These are phyloP conservation scores for Seiridium unicorne DNA, from an alignment of 2,329 filamentous ascomycete genomes.

Conservation along the genomic window DNA sequence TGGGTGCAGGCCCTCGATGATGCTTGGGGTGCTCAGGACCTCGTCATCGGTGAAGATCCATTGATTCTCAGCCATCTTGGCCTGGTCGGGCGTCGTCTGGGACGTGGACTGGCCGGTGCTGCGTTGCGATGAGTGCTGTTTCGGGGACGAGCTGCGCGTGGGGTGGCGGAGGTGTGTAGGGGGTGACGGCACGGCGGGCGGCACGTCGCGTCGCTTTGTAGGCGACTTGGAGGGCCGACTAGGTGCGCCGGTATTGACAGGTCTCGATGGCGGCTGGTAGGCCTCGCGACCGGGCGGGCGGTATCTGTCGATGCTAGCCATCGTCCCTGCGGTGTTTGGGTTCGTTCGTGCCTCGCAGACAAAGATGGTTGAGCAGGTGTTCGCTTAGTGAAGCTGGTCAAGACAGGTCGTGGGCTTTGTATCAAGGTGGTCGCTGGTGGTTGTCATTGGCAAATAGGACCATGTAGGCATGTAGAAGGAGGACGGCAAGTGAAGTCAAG, in stretches of 20 bases:
- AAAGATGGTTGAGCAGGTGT: not conserved
- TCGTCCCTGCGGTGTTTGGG: constrained; percentile 23
- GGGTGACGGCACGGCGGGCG: constrained; percentile 61
- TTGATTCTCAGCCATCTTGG: constrained; percentile 51
- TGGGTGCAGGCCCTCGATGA: constrained; percentile 75
- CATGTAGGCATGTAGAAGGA: no score
- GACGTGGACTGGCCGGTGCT: constrained; percentile 40
- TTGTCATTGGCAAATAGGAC: not conserved
- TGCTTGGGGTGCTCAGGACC: constrained; percentile 77
- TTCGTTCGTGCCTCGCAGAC: not conserved
- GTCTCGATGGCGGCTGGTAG: constrained; percentile 49
- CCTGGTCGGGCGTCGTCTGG: constrained; percentile 26
- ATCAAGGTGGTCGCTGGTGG: not conserved
- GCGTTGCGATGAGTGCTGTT: constrained; percentile 6
- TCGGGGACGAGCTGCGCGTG: constrained; percentile 53
- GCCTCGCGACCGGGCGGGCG: constrained; percentile 52
- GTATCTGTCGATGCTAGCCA: constrained; percentile 62
- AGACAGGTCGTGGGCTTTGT: not conserved
- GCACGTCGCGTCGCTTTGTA: constrained; percentile 51
- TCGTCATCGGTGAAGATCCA: constrained; percentile 90
- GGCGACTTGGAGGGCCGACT: constrained; percentile 51
- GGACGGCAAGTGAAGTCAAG: no score
- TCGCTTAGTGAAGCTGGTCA: not conserved
- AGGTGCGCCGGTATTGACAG: constrained; percentile 22
- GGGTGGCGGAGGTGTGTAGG: constrained; percentile 41